phyloP scores from a whole-genome alignment of 495 filamentous ascomycete genomes.

The Trichoderma virens region DNA sequence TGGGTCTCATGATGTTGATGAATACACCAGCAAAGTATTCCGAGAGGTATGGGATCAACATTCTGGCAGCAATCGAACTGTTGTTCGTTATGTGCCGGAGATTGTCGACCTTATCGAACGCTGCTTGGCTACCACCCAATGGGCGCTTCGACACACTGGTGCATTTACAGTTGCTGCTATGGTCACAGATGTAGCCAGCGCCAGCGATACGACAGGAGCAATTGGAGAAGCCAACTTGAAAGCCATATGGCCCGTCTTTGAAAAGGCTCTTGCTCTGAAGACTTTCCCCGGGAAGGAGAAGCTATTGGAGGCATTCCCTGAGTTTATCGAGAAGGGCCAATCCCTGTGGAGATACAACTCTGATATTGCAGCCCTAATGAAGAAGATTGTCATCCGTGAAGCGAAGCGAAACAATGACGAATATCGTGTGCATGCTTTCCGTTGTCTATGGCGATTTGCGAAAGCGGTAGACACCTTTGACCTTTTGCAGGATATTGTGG shows the following conservation, averaged over 20 bases:
- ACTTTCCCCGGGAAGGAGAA: conserved; percentile 92
- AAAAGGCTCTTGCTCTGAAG: conserved; percentile 73
- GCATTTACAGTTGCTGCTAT: conserved; percentile 71
- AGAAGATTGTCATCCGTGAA: conserved; percentile 71
- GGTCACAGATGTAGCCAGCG: conserved; percentile 49
- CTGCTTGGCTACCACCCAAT: conserved; percentile 68
- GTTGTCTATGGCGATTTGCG: conserved; percentile 62
- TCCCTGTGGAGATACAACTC: conserved; percentile 48
- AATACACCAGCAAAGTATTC: conserved; percentile 66
- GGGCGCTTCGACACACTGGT: conserved; percentile 83
- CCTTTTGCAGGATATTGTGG: conserved; percentile 58
- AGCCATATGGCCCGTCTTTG: conserved; percentile 71
- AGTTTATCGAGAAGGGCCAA: conserved; percentile 57
- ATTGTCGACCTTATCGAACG: conserved; percentile 60
- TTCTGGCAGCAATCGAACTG: conserved; percentile 73
- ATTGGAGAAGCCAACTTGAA: conserved; percentile 49
- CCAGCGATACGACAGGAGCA: conserved; percentile 35
- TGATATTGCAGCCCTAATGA: conserved; percentile 33
- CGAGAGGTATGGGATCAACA: conserved; percentile 82
- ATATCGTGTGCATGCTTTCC: conserved; percentile 71
- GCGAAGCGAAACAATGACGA: conserved; percentile 78
- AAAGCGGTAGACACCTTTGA: conserved; percentile 51
- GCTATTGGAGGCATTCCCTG: conserved; percentile 75
- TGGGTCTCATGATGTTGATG: conserved; percentile 74
- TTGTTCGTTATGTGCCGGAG: conserved; percentile 75